Conservation (phyloP, 2,329 filamentous ascomycete genomes). For the Cercospora brassicicola region DNA sequence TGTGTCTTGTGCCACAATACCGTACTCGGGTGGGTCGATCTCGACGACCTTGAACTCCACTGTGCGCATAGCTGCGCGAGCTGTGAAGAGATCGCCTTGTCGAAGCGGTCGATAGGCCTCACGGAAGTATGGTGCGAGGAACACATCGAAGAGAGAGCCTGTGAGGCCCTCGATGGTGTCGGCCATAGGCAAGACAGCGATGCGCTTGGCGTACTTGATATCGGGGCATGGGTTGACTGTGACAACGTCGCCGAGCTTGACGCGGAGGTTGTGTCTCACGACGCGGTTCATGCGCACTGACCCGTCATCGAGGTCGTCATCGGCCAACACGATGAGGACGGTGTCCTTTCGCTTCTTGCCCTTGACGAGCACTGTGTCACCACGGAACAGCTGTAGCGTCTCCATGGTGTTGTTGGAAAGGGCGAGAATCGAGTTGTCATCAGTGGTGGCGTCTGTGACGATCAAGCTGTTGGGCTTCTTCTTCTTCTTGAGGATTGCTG, state of each 20-base stretch:
- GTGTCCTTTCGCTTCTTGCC: slow-evolving; percentile 99
- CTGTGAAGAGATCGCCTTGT: slow-evolving; percentile 96
- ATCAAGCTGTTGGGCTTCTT: slow-evolving; percentile 99
- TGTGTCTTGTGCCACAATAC: slow-evolving; percentile 97
- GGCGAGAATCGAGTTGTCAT: slow-evolving; percentile 99
- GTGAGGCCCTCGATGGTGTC: slow-evolving; percentile 98
- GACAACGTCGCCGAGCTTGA: slow-evolving; percentile 97
- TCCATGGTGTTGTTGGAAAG: slow-evolving; percentile 99
- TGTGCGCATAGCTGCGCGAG: slow-evolving; percentile 96
- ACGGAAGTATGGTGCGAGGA: slow-evolving; percentile 98
- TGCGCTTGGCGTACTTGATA: slow-evolving; percentile 99
- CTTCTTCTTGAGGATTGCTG: slow-evolving; percentile 99
- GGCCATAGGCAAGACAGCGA: slow-evolving; percentile 95
- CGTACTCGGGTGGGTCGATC: slow-evolving; percentile 96
- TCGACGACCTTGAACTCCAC: slow-evolving; percentile 99
- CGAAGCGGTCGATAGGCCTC: slow-evolving; percentile 97
- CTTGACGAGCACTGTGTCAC: slow-evolving; percentile 95
- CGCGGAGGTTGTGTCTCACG: slow-evolving; percentile 94
- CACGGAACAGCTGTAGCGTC: slow-evolving; percentile 94
- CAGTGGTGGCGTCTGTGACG: slow-evolving; percentile 96
- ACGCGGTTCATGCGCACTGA: slow-evolving; percentile 97
- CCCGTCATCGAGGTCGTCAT: slow-evolving; percentile 97
- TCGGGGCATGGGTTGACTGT: slow-evolving; percentile 97
- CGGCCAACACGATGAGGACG: slow-evolving; percentile 92
- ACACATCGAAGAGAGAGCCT: slow-evolving; percentile 96